Base-by-base conservation (phyloP, 2,329 filamentous ascomycete genomes). In the Pestalotiopsis sp. region DNA sequence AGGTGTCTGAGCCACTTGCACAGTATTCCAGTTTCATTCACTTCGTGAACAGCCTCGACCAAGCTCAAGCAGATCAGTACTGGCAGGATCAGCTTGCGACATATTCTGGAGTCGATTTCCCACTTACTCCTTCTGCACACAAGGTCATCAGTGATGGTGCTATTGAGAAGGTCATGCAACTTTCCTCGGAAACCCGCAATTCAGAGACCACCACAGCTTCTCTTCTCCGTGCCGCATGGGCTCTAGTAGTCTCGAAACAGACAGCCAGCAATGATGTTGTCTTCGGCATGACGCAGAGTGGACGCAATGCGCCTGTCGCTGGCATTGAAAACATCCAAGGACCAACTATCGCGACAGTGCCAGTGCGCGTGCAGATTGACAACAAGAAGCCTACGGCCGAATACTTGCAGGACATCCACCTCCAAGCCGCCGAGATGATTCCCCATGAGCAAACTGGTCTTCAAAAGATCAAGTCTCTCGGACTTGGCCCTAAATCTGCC, bases 371-470 rank as follows among this genome's bases (percentile, higher is more conserved):
- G 3, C 70, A 68, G 2, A 60, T 82, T 9, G 75, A 76, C 27
- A 69, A 73, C 2, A 73, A 75, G 6, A 71, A 72, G 3, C 70
- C 73, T 0, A 75, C 83, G 5, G 70, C 72, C 0, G 76, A 58
- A 3, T 68, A 62, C n/a, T 57, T 70, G 2, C 61, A 64, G 14
- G 45, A 57, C 31, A 25, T 68, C 14, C 66, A 70, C n/a, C 17
- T 41, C 7, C 20, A 68, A 49, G 41, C 52, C 1, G 80, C 84
- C 0, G 77, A 82, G 3, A 83, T 85, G 71, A 84, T 87, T 12
- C 82, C 84, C 0, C 82, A 87, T 72, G 82, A 88, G 69, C 86
- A 89, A 70, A 38, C 57, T 3, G 68, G 68, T 23, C 66, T 70
- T 5, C 66, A 68, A 17, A 38, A 66, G 39, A 70, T 70, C 56